These are phyloP conservation scores for Encephalitozoon intestinalis DNA, from an alignment of 371 early-diverging fungal species.

Conservation along the genomic window DNA sequence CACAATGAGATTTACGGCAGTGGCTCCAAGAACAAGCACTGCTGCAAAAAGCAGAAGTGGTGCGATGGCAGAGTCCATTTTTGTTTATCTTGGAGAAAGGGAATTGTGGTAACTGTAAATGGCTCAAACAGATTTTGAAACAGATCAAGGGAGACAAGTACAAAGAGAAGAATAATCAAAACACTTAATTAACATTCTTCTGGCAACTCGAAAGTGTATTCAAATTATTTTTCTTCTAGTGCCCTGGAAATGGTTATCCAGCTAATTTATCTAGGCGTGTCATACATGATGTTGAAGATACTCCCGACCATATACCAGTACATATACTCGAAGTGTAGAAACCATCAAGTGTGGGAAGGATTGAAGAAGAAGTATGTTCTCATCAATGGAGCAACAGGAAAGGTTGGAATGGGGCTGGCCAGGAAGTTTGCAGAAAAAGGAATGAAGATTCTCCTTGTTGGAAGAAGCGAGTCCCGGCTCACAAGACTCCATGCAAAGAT, in stretches of 20 bases:
- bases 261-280: not conserved
- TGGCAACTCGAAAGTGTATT: not conserved
- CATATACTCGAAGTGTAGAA: not conserved
- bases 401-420: constrained; percentile 86
- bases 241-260: not conserved
- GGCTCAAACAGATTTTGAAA: not conserved
- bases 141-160: not conserved
- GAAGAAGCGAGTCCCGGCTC: constrained; percentile 74
- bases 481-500: constrained; percentile 67
- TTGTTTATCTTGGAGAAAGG: not conserved
- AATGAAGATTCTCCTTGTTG: constrained; percentile 76
- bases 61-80: not conserved
- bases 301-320: not conserved
- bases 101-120: not conserved
- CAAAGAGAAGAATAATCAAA: not conserved
- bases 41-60: not conserved
- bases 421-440: constrained; percentile 72
- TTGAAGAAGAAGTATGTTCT: constrained; percentile 52
- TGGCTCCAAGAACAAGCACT: not conserved
- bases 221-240: not conserved
- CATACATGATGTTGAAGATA: not conserved
- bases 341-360: constrained; percentile 7
- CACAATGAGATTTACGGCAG: not conserved
- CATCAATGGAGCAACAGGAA: constrained; percentile 90
- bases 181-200: not conserved